Percentiles rank a stretch among this genome's conserved stretches.
Conservation (phyloP, 768 basidiomycete genomes). For the Xerocomus spinulosus region DNA sequence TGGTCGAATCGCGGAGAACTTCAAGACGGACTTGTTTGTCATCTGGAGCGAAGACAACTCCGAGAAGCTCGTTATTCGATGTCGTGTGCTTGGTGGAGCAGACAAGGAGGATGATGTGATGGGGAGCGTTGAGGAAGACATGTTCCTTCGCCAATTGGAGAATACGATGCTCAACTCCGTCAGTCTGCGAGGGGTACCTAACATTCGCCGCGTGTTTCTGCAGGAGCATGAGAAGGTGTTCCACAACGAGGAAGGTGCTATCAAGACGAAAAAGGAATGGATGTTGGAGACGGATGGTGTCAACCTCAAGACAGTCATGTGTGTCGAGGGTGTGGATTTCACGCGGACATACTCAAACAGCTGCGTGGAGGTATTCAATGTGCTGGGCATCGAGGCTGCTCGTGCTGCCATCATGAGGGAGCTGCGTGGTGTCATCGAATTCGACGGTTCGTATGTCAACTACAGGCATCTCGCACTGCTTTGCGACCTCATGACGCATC, state of each 20-base stretch:
- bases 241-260: conserved; percentile 59
- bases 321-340: conserved; percentile 92
- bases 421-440: conserved; percentile 92
- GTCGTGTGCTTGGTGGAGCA: conserved; percentile 80
- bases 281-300: conserved; percentile 96
- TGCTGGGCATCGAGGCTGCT: conserved; percentile 95
- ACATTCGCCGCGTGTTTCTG: conserved; percentile 91
- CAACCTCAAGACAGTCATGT: conserved; percentile 93
- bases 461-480: conserved; percentile 95
- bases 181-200: conserved; percentile 87
- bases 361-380: conserved; percentile 90
- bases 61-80: conserved; percentile 94
- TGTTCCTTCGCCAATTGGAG: conserved; percentile 94
- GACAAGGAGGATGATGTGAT: conserved; percentile 84
- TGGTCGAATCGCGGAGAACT: conserved; percentile 87
- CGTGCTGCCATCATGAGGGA: conserved; percentile 93
- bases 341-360: conserved; percentile 94
- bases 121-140: conserved; percentile 82
- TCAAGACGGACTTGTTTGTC: conserved; percentile 94
- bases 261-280: conserved; percentile 76
- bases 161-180: conserved; percentile 96
- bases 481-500: conserved; percentile 97
- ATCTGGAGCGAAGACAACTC: conserved; percentile 99
- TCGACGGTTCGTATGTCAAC: conserved; percentile 99
- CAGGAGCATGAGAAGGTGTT: conserved; percentile 78